Evolutionary conservation across 129 eudicot genomes (phyloP).

Genomic region (Flaveria robusta): DNA sequence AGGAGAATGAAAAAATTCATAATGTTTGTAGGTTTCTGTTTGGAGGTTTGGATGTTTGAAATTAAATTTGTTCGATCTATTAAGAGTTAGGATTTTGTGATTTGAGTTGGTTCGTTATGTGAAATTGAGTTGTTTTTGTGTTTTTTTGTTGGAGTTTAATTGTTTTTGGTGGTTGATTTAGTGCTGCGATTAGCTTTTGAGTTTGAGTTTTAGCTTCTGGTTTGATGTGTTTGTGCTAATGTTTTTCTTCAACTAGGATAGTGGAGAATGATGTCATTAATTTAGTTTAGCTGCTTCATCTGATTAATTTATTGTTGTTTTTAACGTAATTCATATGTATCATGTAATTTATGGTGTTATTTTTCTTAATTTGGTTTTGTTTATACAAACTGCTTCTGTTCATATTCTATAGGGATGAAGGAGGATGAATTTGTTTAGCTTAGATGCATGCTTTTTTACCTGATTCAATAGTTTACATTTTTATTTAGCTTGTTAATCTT

Average conservation of each 20-base stretch:
- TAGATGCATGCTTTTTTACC: too few species aligned
- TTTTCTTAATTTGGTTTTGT: not conserved
- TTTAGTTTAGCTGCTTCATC: not conserved
- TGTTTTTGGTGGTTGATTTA: not conserved
- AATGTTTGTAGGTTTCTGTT: too few species aligned
- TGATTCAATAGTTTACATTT: too few species aligned
- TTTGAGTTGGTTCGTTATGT: not conserved
- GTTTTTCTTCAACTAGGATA: not conserved
- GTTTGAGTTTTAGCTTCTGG: not conserved
- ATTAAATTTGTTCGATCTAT: constrained; percentile 23
- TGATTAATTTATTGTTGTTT: not conserved
- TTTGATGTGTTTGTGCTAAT: not conserved
- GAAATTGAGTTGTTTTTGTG: too few species aligned
- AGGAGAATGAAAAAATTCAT: too few species aligned
- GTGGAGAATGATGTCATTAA: not conserved
- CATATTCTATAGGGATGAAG: not conserved
- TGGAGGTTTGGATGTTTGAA: too few species aligned
- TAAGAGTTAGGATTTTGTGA: constrained; percentile 9
- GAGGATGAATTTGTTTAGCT: not conserved
- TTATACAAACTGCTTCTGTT: not conserved
- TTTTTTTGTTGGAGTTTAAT: not conserved
- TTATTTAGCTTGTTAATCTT: too few species aligned
- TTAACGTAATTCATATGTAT: not conserved
- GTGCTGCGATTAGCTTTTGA: not conserved
- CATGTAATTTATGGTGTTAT: too few species aligned